These are phyloP conservation scores for Ogataea siamensis DNA, from an alignment of 805 yeast species.

Conservation along the genomic window DNA sequence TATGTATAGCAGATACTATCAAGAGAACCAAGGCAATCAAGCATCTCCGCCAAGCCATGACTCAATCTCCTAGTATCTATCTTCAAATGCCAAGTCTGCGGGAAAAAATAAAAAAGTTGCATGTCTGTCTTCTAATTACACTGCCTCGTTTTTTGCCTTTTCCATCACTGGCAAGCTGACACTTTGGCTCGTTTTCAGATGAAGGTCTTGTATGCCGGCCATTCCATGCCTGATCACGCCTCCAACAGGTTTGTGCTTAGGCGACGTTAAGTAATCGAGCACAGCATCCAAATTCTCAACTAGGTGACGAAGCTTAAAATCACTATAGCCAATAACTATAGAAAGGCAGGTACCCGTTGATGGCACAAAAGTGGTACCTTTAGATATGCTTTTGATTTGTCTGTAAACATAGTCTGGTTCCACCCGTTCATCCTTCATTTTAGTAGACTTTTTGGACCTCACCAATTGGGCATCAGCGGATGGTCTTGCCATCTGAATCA, in stretches of 20 bases:
- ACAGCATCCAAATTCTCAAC: slow-evolving; percentile 54
- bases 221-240: slow-evolving; percentile 48
- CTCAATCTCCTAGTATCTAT: too few relatives aligned
- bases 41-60: neutral
- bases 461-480: slow-evolving; percentile 33
- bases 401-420: slow-evolving; percentile 62
- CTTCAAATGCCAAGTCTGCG: slow-evolving; percentile 5
- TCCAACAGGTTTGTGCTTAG: slow-evolving; percentile 52
- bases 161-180: slow-evolving; percentile 55
- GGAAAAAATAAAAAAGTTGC: neutral
- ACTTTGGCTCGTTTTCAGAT: slow-evolving; percentile 66
- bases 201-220: slow-evolving; percentile 47
- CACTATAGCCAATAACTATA: slow-evolving; percentile 57
- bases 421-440: slow-evolving; percentile 54
- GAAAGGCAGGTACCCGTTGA: slow-evolving; percentile 58
- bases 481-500: slow-evolving; percentile 58
- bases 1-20: neutral
- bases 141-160: slow-evolving; percentile 7
- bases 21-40: neutral
- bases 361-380: slow-evolving; percentile 62
- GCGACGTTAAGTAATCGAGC: slow-evolving; percentile 45
- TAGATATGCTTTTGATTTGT: slow-evolving; percentile 64
- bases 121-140: neutral
- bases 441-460: slow-evolving; percentile 36
- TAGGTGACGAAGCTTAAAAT: slow-evolving; percentile 42